Conservation (phyloP, 2,329 filamentous ascomycete genomes). For the Fusarium secorum region DNA sequence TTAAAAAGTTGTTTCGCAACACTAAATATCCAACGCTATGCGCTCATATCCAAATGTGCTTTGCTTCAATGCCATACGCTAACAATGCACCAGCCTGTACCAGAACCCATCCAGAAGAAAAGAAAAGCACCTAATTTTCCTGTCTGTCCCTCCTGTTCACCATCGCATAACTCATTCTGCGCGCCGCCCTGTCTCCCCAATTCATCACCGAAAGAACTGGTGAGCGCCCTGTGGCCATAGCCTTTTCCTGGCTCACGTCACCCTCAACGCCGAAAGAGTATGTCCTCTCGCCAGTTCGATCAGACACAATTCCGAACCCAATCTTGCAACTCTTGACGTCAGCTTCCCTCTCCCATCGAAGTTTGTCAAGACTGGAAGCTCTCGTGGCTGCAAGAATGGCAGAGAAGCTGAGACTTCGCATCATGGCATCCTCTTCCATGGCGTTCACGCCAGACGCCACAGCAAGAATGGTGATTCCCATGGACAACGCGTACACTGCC, state of each 20-base stretch:
- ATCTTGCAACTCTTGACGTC: constrained; percentile 34
- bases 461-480: constrained; percentile 30
- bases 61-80: constrained; percentile 1
- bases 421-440: constrained; percentile 36
- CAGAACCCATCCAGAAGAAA: background rate
- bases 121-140: constrained; percentile 1
- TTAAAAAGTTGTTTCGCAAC: constrained; percentile 1
- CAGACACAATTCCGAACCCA: constrained; percentile 36
- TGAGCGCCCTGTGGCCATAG: constrained; percentile 27
- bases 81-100: background rate
- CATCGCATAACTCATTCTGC: constrained; percentile 34
- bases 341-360: constrained; percentile 33
- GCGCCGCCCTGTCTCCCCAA: constrained; percentile 31
- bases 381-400: constrained; percentile 39
- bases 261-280: constrained; percentile 40
- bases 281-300: constrained; percentile 28
- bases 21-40: constrained; percentile 21
- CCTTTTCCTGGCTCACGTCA: constrained; percentile 39
- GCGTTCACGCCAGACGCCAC: constrained; percentile 32
- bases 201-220: constrained; percentile 35
- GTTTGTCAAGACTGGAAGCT: constrained; percentile 35
- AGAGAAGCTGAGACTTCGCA: constrained; percentile 39
- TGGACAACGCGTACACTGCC: constrained; percentile 38
- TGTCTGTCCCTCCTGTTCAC: constrained; percentile 23
- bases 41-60: constrained; percentile 2